These are phyloP conservation scores for Fusarium pseudocircinatum DNA, from an alignment of 2,329 filamentous ascomycete genomes.

Conservation along the genomic window DNA sequence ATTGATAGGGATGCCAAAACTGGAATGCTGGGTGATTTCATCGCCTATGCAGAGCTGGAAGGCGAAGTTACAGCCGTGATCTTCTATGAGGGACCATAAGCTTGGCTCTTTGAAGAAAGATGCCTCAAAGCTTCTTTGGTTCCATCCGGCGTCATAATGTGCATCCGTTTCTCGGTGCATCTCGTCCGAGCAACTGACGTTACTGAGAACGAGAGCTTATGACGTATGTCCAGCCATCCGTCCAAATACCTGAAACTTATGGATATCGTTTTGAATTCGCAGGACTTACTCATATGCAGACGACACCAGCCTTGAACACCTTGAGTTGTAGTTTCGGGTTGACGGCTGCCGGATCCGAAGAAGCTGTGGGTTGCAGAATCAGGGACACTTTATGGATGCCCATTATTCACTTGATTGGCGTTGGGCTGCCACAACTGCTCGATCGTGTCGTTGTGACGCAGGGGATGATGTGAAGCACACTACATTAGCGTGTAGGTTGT, in stretches of 20 bases:
- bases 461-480: constrained; percentile 28
- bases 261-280: neutral
- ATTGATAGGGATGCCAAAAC: constrained; percentile 67
- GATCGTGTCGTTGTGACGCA: constrained; percentile 29
- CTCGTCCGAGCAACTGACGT: neutral
- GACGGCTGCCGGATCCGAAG: constrained; percentile 24
- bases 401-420: constrained; percentile 1
- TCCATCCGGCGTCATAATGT: neutral
- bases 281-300: neutral
- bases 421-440: constrained; percentile 8
- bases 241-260: neutral
- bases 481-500: neutral
- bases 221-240: neutral
- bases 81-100: constrained; percentile 53
- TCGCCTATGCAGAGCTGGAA: constrained; percentile 54
- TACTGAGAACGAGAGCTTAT: neutral
- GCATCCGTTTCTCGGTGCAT: neutral
- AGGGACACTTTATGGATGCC: constrained; percentile 17
- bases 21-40: constrained; percentile 63
- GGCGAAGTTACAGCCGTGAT: constrained; percentile 59
- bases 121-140: neutral
- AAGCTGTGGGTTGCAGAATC: constrained; percentile 28
- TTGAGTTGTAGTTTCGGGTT: constrained; percentile 14
- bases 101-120: neutral
- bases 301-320: neutral